These are phyloP conservation scores for Kodamaea hsintzibuensis DNA, from an alignment of 805 yeast genomes.

Conservation along the genomic window DNA sequence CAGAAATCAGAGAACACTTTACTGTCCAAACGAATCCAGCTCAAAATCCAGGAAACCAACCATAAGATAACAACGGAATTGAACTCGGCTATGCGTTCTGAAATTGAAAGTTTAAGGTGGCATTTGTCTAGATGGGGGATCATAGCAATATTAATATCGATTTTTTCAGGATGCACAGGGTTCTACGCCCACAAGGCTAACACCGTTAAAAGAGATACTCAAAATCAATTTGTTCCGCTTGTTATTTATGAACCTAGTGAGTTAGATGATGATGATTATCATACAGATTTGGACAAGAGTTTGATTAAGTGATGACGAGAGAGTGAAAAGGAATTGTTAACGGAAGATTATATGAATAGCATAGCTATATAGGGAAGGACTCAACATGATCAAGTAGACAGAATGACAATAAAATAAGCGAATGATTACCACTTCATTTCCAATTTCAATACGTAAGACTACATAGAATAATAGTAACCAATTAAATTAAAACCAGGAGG, in stretches of 20 bases:
- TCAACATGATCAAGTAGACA: no score
- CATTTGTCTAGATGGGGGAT: conserved; percentile 88
- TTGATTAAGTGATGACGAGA: conserved; percentile 6
- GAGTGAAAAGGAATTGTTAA: background rate
- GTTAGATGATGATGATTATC: conserved; percentile 54
- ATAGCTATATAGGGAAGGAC: no score
- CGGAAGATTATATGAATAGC: no score
- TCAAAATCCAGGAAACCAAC: conserved; percentile 76
- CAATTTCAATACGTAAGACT: no score
- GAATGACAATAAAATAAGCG: no score
- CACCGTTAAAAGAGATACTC: conserved; percentile 22
- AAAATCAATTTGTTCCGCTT: conserved; percentile 43
- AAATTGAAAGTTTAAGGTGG: conserved; percentile 90
- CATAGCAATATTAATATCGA: conserved; percentile 67
- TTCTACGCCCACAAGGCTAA: conserved; percentile 49
- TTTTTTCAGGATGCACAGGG: conserved; percentile 52
- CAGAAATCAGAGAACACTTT: conserved; percentile 83
- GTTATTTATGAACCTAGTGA: conserved; percentile 49
- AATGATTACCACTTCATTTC: no score
- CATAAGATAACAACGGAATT: conserved; percentile 83
- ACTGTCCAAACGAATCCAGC: conserved; percentile 64
- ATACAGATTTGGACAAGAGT: conserved; percentile 51
- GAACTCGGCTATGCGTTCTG: conserved; percentile 78
- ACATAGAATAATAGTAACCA: no score
- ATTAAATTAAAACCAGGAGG: no score